Evolutionary conservation across 2,329 filamentous ascomycete genomes (phyloP).

Genomic region (Ambrosiella cleistominuta): DNA sequence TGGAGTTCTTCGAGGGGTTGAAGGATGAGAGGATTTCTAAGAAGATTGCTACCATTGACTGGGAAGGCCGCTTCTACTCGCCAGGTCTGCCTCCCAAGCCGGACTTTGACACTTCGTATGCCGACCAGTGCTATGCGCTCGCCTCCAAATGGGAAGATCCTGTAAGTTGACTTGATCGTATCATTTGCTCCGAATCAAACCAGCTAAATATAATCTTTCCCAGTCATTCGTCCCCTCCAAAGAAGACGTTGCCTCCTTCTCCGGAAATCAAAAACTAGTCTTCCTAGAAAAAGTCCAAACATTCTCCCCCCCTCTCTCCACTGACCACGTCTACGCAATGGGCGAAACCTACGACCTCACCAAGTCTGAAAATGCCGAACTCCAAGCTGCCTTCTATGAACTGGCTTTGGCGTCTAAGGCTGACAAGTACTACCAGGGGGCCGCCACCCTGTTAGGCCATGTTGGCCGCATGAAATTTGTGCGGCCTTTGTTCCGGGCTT

Average conservation of each 20-base stretch:
- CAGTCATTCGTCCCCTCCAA: slow-evolving; percentile 44
- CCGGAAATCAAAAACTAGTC: slow-evolving; percentile 76
- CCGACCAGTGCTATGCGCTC: slow-evolving; percentile 68
- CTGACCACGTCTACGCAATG: slow-evolving; percentile 51
- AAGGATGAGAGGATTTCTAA: slow-evolving; percentile 45
- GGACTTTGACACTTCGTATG: slow-evolving; percentile 73
- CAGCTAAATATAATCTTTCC: neutral
- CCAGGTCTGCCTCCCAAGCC: slow-evolving; percentile 83
- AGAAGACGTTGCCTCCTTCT: slow-evolving; percentile 56
- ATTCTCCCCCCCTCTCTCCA: slow-evolving; percentile 44
- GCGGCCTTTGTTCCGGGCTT: slow-evolving; percentile 58
- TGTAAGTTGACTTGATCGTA: slow-evolving; percentile 24
- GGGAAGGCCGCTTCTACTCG: slow-evolving; percentile 78
- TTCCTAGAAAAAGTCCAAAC: slow-evolving; percentile 68
- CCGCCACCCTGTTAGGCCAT: slow-evolving; percentile 56
- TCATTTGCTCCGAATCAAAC: neutral
- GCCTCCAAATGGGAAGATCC: slow-evolving; percentile 62
- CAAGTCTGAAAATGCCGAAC: slow-evolving; percentile 68
- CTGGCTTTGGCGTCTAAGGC: slow-evolving; percentile 64
- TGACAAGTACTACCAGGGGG: slow-evolving; percentile 47
- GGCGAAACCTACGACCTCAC: slow-evolving; percentile 57
- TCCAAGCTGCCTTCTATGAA: slow-evolving; percentile 63
- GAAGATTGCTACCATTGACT: slow-evolving; percentile 60
- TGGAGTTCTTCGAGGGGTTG: slow-evolving; percentile 60
- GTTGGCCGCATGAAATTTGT: slow-evolving; percentile 98